Conservation (phyloP, 2,329 filamentous ascomycete species). For the Gremmenia infestans region DNA sequence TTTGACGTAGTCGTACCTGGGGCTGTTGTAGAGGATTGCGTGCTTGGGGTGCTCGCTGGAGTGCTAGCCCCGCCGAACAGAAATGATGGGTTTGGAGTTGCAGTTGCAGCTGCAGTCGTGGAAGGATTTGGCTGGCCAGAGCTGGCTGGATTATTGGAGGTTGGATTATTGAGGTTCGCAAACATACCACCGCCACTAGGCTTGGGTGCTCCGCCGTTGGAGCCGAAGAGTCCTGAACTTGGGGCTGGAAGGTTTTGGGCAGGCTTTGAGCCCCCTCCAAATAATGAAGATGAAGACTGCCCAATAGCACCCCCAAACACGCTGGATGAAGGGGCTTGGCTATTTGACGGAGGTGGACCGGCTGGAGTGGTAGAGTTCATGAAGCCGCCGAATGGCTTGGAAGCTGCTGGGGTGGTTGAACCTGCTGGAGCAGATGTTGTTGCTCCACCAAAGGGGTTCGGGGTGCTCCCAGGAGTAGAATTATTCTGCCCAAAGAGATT, state of each 20-base stretch:
- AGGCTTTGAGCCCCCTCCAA: conserved; percentile 5
- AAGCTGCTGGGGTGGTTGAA: conserved; percentile 26
- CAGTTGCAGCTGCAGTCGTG: conserved; percentile 6
- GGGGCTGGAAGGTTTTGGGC: background rate
- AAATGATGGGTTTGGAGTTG: conserved; percentile 10
- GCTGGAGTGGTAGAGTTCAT: conserved; percentile 30
- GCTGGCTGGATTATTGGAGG: conserved; percentile 1
- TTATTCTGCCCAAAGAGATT: background rate
- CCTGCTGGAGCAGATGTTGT: conserved; percentile 19
- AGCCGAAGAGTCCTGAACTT: background rate
- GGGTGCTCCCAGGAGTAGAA: background rate
- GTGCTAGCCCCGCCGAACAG: conserved; percentile 1
- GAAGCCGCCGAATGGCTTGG: conserved; percentile 17
- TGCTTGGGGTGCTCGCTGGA: background rate
- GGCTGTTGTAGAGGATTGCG: background rate
- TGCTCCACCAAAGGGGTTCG: background rate
- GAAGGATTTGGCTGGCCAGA: conserved; percentile 6
- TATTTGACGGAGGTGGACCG: conserved; percentile 28
- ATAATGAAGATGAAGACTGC: conserved; percentile 9
- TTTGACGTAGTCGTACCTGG: background rate
- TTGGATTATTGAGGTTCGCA: background rate
- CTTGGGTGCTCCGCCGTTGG: background rate
- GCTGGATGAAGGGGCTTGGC: background rate
- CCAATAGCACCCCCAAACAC: conserved; percentile 11
- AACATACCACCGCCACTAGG: conserved; percentile 5